Percentiles rank a stretch among this genome's conserved stretches.
Evolutionary conservation across 192 early-diverging fungal genomes (phyloP).

Genomic region (Coemansia sp.): DNA sequence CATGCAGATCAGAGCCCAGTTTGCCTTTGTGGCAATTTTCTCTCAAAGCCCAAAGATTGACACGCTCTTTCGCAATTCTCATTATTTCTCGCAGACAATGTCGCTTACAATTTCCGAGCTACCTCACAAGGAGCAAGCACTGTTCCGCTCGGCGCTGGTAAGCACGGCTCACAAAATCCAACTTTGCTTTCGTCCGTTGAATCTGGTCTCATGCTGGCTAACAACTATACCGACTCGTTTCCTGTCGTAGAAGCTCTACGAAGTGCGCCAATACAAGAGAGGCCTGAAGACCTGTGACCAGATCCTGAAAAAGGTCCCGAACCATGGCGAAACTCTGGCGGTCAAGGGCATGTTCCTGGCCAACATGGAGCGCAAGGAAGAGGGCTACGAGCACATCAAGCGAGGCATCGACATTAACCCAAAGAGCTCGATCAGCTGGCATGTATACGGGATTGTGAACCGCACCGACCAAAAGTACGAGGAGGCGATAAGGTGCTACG

Average conservation of each 20-base stretch:
- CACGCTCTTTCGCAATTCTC: not conserved
- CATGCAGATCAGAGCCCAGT: too few species aligned
- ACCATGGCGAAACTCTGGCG: slow-evolving; percentile 95
- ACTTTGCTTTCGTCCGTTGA: not conserved
- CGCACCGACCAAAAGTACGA: slow-evolving; percentile 90
- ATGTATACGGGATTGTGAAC: slow-evolving; percentile 91
- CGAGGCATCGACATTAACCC: slow-evolving; percentile 78
- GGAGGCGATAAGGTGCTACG: slow-evolving; percentile 90
- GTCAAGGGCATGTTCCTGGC: slow-evolving; percentile 93
- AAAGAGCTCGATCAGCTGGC: slow-evolving; percentile 92
- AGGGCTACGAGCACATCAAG: slow-evolving; percentile 84
- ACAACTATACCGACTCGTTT: not conserved
- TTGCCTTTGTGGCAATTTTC: too few species aligned
- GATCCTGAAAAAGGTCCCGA: slow-evolving; percentile 90
- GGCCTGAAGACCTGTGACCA: slow-evolving; percentile 87
- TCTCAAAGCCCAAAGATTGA: too few species aligned
- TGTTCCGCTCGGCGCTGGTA: slow-evolving; percentile 53
- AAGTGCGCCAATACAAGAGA: slow-evolving; percentile 93
- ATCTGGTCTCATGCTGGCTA: not conserved
- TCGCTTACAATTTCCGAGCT: slow-evolving; percentile 41
- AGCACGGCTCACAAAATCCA: not conserved
- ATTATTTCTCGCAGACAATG: slow-evolving; percentile 17
- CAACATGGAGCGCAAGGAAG: slow-evolving; percentile 86
- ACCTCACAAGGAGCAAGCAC: slow-evolving; percentile 50
- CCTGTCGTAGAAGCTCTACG: slow-evolving; percentile 79